Conservation (phyloP, 2,329 filamentous ascomycete species). For the Pseudodiploospora longispora region DNA sequence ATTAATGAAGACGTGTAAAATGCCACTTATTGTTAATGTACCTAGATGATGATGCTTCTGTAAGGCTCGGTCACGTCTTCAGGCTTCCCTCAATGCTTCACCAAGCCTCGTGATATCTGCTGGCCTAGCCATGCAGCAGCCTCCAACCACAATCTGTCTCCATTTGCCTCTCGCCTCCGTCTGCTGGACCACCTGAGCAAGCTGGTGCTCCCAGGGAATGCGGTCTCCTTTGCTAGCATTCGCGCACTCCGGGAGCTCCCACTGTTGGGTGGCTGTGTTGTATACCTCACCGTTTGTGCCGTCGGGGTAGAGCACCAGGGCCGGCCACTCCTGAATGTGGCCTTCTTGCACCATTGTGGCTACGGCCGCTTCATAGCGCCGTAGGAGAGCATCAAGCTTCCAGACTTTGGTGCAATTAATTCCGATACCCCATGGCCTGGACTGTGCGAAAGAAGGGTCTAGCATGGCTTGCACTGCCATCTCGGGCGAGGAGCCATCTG, state of each 20-base stretch:
- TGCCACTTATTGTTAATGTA: too few species aligned
- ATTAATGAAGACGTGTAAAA: too few species aligned
- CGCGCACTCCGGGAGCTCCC: constrained; percentile 37
- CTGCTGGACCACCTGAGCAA: constrained; percentile 32
- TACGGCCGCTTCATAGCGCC: constrained; percentile 44
- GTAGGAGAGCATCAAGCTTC: constrained; percentile 49
- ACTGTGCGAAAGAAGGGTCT: constrained; percentile 13
- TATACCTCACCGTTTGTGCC: constrained; percentile 62
- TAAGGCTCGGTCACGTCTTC: background rate
- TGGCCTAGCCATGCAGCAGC: constrained; percentile 43
- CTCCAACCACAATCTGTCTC: constrained; percentile 41
- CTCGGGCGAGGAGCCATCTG: constrained; percentile 43
- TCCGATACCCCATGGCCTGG: constrained; percentile 52
- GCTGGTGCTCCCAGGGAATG: constrained; percentile 37
- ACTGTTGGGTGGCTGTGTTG: constrained; percentile 53
- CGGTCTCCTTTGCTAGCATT: constrained; percentile 15
- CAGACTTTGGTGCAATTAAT: constrained; percentile 63
- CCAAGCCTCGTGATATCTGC: constrained; percentile 26
- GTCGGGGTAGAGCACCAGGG: constrained; percentile 58
- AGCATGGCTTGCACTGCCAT: constrained; percentile 31
- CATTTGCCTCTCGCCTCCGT: constrained; percentile 31
- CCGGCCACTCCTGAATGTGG: constrained; percentile 34
- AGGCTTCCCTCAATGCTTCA: background rate
- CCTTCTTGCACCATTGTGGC: constrained; percentile 26
- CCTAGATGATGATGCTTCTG: too few species aligned